Evolutionary conservation across 2,329 filamentous ascomycete genomes (phyloP).

Genomic region (Fusarium coffeatum): DNA sequence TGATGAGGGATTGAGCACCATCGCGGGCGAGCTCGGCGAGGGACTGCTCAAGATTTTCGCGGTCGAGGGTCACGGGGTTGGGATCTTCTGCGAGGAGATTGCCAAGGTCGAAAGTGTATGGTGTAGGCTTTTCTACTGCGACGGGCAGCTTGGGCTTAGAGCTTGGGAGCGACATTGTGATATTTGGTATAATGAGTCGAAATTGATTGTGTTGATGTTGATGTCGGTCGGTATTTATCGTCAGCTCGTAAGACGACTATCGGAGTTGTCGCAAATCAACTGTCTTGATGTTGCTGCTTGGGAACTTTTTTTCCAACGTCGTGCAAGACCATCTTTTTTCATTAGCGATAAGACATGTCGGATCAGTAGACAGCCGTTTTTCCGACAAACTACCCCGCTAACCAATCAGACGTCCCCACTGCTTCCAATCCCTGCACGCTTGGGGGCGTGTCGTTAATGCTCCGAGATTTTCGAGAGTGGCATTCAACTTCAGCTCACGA

Average conservation of each 20-base stretch:
- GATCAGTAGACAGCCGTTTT: slow-evolving; percentile 45
- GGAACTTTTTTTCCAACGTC: slow-evolving; percentile 41
- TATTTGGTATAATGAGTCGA: slow-evolving; percentile 1
- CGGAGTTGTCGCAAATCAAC: slow-evolving; percentile 11
- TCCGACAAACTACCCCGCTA: slow-evolving; percentile 19
- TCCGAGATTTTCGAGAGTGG: slow-evolving; percentile 47
- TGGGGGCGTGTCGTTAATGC: slow-evolving; percentile 43
- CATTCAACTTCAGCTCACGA: slow-evolving; percentile 44
- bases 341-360: slow-evolving; percentile 46
- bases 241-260: not conserved
- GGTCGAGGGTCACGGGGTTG: slow-evolving; percentile 77
- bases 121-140: slow-evolving; percentile 82
- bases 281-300: slow-evolving; percentile 20
- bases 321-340: slow-evolving; percentile 34
- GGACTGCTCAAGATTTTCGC: slow-evolving; percentile 69
- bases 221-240: not conserved
- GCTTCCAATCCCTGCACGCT: slow-evolving; percentile 14
- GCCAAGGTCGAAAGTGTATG: slow-evolving; percentile 93
- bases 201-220: not conserved
- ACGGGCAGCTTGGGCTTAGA: slow-evolving; percentile 67
- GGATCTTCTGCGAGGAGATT: slow-evolving; percentile 88
- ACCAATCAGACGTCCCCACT: slow-evolving; percentile 34
- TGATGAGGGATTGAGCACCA: slow-evolving; percentile 90
- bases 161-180: slow-evolving; percentile 52
- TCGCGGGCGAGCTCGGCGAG: slow-evolving; percentile 83